Conservation (phyloP, 768 basidiomycete species). For the Boletus patriciae region DNA sequence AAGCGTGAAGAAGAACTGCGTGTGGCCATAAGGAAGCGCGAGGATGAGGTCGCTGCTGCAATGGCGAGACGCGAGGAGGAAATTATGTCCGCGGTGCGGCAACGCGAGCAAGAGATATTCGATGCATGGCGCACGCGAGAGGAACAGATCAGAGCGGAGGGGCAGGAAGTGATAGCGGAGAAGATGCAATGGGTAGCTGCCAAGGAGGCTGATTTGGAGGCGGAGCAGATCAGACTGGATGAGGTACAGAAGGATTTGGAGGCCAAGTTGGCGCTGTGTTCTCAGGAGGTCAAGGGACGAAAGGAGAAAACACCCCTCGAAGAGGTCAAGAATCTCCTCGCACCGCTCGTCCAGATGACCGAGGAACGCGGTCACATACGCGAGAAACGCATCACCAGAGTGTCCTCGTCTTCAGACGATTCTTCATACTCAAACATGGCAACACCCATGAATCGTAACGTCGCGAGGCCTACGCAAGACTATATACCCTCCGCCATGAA, state of each 20-base stretch:
- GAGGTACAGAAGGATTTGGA: conserved; percentile 51
- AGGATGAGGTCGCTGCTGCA: conserved; percentile 65
- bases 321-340: conserved; percentile 71
- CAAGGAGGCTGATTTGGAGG: conserved; percentile 53
- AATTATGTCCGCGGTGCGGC: conserved; percentile 64
- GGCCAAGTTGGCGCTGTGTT: conserved; percentile 46
- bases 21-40: conserved; percentile 60
- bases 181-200: conserved; percentile 48
- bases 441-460: conserved; percentile 51
- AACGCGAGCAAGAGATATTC: conserved; percentile 61
- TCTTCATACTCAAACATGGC: conserved; percentile 32
- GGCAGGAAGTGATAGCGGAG: conserved; percentile 40
- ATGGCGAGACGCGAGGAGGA: conserved; percentile 70
- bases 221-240: conserved; percentile 51
- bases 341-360: conserved; percentile 45
- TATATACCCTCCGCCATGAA: conserved; percentile 59
- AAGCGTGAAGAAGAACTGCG: conserved; percentile 71
- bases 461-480: conserved; percentile 29
- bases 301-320: conserved; percentile 64
- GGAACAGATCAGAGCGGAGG: conserved; percentile 50
- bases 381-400: conserved; percentile 15
- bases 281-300: conserved; percentile 38
- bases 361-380: conserved; percentile 28
- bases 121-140: conserved; percentile 59
- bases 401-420: too few relatives aligned